These are phyloP conservation scores for Trichosanthes cucumerina DNA, from an alignment of 306 rosid genomes.

Conservation along the genomic window DNA sequence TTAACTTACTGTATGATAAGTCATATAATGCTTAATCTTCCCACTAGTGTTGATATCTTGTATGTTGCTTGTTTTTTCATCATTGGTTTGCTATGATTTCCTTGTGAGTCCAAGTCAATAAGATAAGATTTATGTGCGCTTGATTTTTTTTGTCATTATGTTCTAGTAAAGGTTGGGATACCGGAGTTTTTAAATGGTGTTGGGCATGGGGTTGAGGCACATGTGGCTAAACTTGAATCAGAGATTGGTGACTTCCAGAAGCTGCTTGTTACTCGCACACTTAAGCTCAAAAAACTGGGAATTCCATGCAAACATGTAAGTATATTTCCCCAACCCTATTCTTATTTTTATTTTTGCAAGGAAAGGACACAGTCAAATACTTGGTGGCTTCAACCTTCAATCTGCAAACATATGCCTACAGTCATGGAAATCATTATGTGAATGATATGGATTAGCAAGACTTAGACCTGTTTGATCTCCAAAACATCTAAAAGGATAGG, in stretches of 20 bases:
- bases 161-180: slow-evolving; percentile 74
- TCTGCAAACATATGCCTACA: not conserved
- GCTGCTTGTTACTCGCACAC: slow-evolving; percentile 72
- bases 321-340: not conserved
- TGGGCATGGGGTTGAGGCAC: slow-evolving; percentile 71
- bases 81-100: not conserved
- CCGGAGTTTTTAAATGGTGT: slow-evolving; percentile 71
- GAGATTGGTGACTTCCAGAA: slow-evolving; percentile 76
- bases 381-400: not conserved
- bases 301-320: slow-evolving; percentile 78
- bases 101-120: not conserved
- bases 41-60: not conserved
- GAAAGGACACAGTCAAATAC: not conserved
- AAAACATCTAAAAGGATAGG: not conserved
- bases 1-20: not conserved
- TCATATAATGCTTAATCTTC: not conserved
- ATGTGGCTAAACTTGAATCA: slow-evolving; percentile 60
- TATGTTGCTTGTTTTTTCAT: not conserved
- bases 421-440: not conserved
- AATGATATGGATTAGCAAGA: slow-evolving; percentile 1
- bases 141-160: slow-evolving; percentile 7
- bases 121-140: not conserved
- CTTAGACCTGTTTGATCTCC: not conserved
- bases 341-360: not conserved
- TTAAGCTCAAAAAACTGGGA: slow-evolving; percentile 69